Evolutionary conservation across 768 basidiomycete genomes (phyloP).

Genomic region (Suillus plorans): DNA sequence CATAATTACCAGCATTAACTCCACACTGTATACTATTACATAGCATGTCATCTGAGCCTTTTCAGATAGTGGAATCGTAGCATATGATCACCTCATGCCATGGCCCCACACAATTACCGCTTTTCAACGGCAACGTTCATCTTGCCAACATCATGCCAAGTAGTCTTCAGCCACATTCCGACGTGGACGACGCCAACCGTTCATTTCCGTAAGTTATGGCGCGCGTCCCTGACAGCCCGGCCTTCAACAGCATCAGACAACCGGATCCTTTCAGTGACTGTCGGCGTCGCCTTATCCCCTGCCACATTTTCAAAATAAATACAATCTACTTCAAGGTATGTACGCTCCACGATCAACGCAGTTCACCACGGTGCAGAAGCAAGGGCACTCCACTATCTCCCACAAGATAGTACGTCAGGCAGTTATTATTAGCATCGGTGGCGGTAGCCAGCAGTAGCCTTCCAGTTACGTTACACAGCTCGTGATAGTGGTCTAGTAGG

Average conservation of each 20-base stretch:
- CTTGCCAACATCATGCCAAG: not conserved
- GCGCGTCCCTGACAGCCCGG: not conserved
- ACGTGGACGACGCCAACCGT: not conserved
- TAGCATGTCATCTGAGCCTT: not conserved
- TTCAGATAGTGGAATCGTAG: constrained; percentile 5
- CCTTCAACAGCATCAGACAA: not conserved
- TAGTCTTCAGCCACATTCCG: not conserved
- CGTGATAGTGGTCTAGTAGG: not conserved
- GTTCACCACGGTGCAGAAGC: constrained; percentile 38
- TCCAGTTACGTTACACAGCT: not conserved
- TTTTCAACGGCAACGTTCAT: not conserved
- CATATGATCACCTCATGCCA: constrained; percentile 2
- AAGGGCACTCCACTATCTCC: constrained; percentile 60
- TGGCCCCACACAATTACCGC: constrained; percentile 3
- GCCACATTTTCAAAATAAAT: no score
- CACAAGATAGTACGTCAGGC: constrained; percentile 12
- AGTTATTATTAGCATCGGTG: constrained; percentile 8
- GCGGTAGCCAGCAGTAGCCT: not conserved
- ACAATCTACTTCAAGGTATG: no score
- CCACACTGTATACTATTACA: constrained; percentile 7
- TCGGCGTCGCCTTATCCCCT: no score
- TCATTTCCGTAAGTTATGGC: constrained; percentile 39
- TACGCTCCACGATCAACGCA: not conserved
- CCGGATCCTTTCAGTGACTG: not conserved
- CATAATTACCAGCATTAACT: constrained; percentile 3